Conservation (phyloP, 257 asterid genomes). For the Cordia subcordata region DNA sequence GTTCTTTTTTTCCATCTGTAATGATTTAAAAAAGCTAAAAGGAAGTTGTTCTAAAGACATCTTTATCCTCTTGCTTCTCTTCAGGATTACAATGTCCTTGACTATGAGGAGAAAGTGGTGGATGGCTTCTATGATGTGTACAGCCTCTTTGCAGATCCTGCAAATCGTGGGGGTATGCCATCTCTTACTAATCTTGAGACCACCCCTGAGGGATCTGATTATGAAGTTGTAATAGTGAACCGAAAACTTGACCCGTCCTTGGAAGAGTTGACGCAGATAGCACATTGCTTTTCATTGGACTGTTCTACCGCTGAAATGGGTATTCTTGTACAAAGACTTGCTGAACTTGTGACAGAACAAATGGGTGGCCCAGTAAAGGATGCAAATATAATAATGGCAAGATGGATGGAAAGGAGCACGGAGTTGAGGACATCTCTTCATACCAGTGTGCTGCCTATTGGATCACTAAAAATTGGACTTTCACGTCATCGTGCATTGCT, state of each 20-base stretch:
- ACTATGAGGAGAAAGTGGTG: slow-evolving; percentile 81
- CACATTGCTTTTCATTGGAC: slow-evolving; percentile 71
- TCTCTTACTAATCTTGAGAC: slow-evolving; percentile 84
- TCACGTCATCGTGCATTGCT: slow-evolving; percentile 97
- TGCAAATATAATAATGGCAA: slow-evolving; percentile 67
- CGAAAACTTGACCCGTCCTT: slow-evolving; percentile 73
- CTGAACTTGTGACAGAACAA: slow-evolving; percentile 91
- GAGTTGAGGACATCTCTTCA: slow-evolving; percentile 86
- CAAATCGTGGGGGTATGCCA: slow-evolving; percentile 82
- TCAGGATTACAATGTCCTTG: slow-evolving; percentile 84
- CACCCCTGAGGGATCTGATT: slow-evolving; percentile 55
- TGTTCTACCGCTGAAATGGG: slow-evolving; percentile 56
- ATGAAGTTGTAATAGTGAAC: slow-evolving; percentile 82
- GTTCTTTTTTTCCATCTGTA: background rate
- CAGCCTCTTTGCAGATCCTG: slow-evolving; percentile 58
- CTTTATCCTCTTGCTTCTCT: slow-evolving; percentile 5
- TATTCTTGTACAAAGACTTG: slow-evolving; percentile 70
- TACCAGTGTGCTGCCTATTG: slow-evolving; percentile 86
- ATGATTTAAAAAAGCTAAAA: background rate
- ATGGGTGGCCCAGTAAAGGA: slow-evolving; percentile 95
- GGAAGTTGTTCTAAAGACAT: too few species aligned
- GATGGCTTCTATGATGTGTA: slow-evolving; percentile 96
- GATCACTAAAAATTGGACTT: slow-evolving; percentile 82
- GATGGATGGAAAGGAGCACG: slow-evolving; percentile 82
- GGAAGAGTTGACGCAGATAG: slow-evolving; percentile 88